These are phyloP conservation scores for Pugionium dolabratum DNA, from an alignment of 345 rosid species.

Conservation along the genomic window DNA sequence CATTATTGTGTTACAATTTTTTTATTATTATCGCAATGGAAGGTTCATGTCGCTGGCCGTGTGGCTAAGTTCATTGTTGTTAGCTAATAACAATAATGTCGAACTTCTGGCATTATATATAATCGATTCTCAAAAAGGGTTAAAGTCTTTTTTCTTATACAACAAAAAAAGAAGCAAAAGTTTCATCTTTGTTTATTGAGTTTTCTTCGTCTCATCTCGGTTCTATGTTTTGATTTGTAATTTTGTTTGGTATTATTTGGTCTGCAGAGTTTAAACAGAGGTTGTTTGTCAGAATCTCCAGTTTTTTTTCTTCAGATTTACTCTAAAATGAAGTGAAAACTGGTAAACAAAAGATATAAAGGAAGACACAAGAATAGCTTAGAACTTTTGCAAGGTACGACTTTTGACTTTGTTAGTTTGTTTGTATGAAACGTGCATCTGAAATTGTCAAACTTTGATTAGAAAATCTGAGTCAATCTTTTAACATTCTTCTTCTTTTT, in stretches of 20 bases:
- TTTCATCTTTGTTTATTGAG: slow-evolving; percentile 16
- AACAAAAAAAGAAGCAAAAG: background rate
- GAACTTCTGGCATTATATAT: slow-evolving; percentile 10
- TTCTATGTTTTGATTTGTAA: background rate
- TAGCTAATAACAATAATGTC: slow-evolving; percentile 34
- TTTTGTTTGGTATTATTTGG: slow-evolving; percentile 6
- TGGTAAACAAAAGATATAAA: slow-evolving; percentile 7
- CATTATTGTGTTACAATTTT: slow-evolving; percentile 24
- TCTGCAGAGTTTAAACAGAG: slow-evolving; percentile 34
- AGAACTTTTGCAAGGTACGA: slow-evolving; percentile 32
- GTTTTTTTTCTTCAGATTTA: slow-evolving; percentile 33
- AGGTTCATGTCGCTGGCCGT: slow-evolving; percentile 36
- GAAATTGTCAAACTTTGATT: slow-evolving; percentile 12
- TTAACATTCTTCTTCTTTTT: background rate
- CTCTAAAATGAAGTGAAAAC: slow-evolving; percentile 34
- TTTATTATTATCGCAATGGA: slow-evolving; percentile 15
- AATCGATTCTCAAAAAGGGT: slow-evolving; percentile 19
- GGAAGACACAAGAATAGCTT: slow-evolving; percentile 20
- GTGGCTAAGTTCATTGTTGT: slow-evolving; percentile 41
- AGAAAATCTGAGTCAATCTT: background rate
- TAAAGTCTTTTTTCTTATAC: slow-evolving; percentile 27
- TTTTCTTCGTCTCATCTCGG: background rate
- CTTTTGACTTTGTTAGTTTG: slow-evolving; percentile 20
- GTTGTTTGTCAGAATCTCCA: slow-evolving; percentile 16
- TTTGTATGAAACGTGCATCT: slow-evolving; percentile 14